Conservation (phyloP, 108 stramenopile species). For the Cyclostephanos tholiformis region DNA sequence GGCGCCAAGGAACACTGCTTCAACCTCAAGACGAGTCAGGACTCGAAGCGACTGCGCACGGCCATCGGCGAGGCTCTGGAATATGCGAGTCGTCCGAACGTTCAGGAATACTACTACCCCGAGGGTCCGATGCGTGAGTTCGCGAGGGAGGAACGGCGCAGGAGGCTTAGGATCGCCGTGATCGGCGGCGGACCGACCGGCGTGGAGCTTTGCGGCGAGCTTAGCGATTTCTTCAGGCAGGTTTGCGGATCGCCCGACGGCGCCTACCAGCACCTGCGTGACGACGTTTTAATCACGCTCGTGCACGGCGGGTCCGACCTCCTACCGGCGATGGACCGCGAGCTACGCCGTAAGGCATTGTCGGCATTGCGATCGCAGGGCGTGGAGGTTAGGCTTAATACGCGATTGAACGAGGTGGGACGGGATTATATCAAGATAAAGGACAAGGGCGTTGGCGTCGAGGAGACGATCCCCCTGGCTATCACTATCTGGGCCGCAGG, state of each 20-base stretch:
- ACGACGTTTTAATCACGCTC: constrained; percentile 54
- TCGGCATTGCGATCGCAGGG: constrained; percentile 50
- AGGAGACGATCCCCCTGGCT: constrained; percentile 49
- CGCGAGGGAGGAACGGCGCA: constrained; percentile 33
- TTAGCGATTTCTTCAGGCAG: constrained; percentile 64
- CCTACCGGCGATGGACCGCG: constrained; percentile 65
- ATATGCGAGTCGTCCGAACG: constrained; percentile 50
- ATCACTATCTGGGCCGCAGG: constrained; percentile 73
- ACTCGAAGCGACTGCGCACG: constrained; percentile 51
- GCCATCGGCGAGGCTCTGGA: constrained; percentile 57
- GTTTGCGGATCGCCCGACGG: constrained; percentile 42
- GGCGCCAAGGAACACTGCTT: constrained; percentile 57
- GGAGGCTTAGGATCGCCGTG: constrained; percentile 44
- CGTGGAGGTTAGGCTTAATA: constrained; percentile 63
- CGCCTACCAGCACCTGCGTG: constrained; percentile 55
- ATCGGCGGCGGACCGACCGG: constrained; percentile 62
- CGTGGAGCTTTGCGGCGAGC: constrained; percentile 72
- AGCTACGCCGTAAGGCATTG: constrained; percentile 51
- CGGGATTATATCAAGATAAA: constrained; percentile 36
- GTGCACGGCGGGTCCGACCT: constrained; percentile 61
- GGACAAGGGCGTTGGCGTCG: constrained; percentile 39
- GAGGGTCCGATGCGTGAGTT: constrained; percentile 16
- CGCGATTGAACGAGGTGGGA: constrained; percentile 56
- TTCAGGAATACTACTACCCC: constrained; percentile 51
- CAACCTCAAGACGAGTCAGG: constrained; percentile 52